Conservation (phyloP, 208 protist genomes). For the Crithidia bombi region DNA sequence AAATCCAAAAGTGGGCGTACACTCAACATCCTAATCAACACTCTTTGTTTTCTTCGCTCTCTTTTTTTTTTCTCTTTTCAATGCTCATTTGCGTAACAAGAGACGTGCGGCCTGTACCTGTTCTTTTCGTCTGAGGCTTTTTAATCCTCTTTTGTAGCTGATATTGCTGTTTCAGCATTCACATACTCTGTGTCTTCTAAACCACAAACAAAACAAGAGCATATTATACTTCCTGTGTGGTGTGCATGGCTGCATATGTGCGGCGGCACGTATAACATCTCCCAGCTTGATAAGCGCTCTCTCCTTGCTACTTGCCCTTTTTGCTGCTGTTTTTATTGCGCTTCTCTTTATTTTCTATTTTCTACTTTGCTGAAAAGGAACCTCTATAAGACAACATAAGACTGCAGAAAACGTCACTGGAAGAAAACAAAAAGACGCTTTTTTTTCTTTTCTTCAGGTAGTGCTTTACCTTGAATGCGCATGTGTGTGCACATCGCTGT, state of each 20-base stretch:
- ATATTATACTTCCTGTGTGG: neutral
- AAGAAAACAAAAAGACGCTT: neutral
- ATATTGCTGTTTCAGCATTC: slow-evolving; percentile 4
- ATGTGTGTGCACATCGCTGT: neutral
- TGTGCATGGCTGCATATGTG: neutral
- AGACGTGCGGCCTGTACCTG: neutral
- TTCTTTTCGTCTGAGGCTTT: neutral
- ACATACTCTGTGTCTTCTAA: neutral
- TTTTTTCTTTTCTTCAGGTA: neutral
- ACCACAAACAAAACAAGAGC: neutral
- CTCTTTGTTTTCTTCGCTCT: neutral
- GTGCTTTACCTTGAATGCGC: neutral
- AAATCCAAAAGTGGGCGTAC: neutral
- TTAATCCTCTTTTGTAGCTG: neutral
- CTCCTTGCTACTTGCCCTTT: neutral
- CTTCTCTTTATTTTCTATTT: neutral
- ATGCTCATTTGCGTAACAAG: neutral
- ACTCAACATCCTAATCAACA: neutral
- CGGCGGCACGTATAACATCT: neutral
- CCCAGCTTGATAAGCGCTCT: neutral
- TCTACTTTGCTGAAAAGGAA: too few species aligned
- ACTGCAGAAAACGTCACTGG: neutral
- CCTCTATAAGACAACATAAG: neutral
- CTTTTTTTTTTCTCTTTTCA: neutral
- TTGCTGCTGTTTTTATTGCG: neutral